phyloP scores from a whole-genome alignment of 805 yeast species.

The Candida nemodendra region DNA sequence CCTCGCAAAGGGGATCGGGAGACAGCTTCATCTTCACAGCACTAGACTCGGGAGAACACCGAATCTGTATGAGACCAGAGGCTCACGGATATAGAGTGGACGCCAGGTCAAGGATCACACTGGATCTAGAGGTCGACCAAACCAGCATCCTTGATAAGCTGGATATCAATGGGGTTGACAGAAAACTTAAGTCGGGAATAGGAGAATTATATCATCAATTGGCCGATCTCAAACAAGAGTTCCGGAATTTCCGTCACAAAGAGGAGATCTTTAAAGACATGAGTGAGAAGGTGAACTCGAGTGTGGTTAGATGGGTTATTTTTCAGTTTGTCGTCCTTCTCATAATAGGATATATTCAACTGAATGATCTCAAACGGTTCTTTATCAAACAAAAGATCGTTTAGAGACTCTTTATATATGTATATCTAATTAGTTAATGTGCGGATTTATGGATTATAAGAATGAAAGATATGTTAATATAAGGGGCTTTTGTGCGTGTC shows the following conservation, averaged over 20 bases:
- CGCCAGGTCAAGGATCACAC: constrained; percentile 52
- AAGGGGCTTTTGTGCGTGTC: no score
- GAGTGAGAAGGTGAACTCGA: constrained; percentile 71
- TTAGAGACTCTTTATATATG: constrained; percentile 36
- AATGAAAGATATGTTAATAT: no score
- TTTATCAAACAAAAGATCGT: constrained; percentile 86
- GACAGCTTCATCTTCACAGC: constrained; percentile 77
- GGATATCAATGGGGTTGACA: constrained; percentile 50
- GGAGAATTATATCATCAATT: constrained; percentile 57
- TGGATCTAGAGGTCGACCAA: constrained; percentile 72
- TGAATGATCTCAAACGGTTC: constrained; percentile 74
- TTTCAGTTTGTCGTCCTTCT: constrained; percentile 67
- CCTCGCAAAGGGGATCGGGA: constrained; percentile 59
- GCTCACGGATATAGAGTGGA: constrained; percentile 38
- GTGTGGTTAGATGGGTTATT: constrained; percentile 72
- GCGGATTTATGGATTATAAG: no score
- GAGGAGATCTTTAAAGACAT: constrained; percentile 77
- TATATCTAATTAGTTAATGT: no score
- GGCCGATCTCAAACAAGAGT: constrained; percentile 62
- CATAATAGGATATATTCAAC: constrained; percentile 71
- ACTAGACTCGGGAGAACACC: constrained; percentile 80
- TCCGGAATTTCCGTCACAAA: constrained; percentile 58
- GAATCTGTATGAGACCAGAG: constrained; percentile 62
- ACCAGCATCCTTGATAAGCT: constrained; percentile 50
- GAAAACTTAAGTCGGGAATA: constrained; percentile 48